Conservation (phyloP, 345 rosid genomes). For the Ceriops zippeliana region DNA sequence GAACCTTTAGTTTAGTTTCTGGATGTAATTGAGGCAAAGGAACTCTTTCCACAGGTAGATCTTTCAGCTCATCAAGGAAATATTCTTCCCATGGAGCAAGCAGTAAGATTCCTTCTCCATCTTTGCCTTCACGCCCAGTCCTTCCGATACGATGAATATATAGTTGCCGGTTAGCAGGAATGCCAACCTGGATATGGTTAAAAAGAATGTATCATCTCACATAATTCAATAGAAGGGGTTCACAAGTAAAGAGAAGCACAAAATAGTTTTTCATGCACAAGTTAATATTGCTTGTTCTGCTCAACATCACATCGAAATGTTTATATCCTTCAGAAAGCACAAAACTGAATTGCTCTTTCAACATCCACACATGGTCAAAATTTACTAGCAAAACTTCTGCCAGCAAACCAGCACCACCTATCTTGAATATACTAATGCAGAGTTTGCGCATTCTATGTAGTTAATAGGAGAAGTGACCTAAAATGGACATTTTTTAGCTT, state of each 20-base stretch:
- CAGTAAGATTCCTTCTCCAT: constrained; percentile 76
- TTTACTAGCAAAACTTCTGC: too few species aligned
- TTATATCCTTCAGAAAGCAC: neutral
- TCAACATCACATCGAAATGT: neutral
- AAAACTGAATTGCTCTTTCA: too few species aligned
- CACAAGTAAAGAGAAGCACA: neutral
- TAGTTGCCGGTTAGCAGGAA: constrained; percentile 72
- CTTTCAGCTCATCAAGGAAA: constrained; percentile 78
- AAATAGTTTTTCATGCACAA: neutral
- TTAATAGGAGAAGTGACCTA: too few species aligned
- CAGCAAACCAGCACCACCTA: too few species aligned
- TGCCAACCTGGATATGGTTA: constrained; percentile 57
- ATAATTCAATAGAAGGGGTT: neutral
- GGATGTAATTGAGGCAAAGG: constrained; percentile 57
- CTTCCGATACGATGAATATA: constrained; percentile 91
- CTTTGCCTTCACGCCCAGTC: constrained; percentile 85
- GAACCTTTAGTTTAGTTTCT: constrained; percentile 55
- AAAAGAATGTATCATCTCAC: constrained; percentile 1
- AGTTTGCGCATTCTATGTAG: neutral
- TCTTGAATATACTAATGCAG: neutral
- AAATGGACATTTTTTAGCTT: too few species aligned
- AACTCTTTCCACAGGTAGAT: constrained; percentile 65
- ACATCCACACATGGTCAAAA: too few species aligned
- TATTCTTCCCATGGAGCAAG: constrained; percentile 95
- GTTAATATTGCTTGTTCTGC: neutral